Conservation (phyloP, 2,329 filamentous ascomycete genomes). For the Neocucurbitaria cava region DNA sequence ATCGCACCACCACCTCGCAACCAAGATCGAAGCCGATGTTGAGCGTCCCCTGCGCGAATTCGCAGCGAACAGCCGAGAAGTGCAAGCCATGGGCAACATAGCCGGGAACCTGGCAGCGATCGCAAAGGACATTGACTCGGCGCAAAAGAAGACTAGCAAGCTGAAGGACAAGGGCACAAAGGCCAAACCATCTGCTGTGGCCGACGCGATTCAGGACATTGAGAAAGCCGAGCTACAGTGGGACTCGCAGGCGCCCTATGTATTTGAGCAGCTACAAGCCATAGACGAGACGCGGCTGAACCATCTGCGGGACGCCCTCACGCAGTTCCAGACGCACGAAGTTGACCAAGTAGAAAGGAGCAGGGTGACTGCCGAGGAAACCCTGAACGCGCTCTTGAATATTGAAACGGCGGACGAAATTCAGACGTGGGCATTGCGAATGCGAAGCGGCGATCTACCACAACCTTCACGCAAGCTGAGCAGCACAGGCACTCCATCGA, state of each 20-base stretch:
- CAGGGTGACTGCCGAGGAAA: slow-evolving; percentile 76
- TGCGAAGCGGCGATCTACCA: slow-evolving; percentile 49
- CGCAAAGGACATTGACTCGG: slow-evolving; percentile 83
- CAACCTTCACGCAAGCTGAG: slow-evolving; percentile 41
- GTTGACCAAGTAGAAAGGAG: slow-evolving; percentile 82
- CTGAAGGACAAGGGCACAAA: slow-evolving; percentile 79
- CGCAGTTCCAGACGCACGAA: slow-evolving; percentile 92
- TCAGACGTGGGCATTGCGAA: slow-evolving; percentile 67
- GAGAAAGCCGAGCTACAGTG: slow-evolving; percentile 84
- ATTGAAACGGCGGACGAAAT: slow-evolving; percentile 89
- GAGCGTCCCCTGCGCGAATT: slow-evolving; percentile 84
- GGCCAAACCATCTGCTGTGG: slow-evolving; percentile 78
- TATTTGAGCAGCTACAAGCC: slow-evolving; percentile 91
- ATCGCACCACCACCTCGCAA: slow-evolving; percentile 81
- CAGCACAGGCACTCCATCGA: slow-evolving; percentile 38
- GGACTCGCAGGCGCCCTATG: slow-evolving; percentile 92
- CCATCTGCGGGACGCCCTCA: slow-evolving; percentile 87
- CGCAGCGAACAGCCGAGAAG: slow-evolving; percentile 72
- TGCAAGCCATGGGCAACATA: slow-evolving; percentile 80
- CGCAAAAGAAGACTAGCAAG: slow-evolving; percentile 86
- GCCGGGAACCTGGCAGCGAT: slow-evolving; percentile 80
- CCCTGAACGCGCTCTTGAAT: slow-evolving; percentile 82
- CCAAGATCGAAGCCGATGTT: slow-evolving; percentile 86
- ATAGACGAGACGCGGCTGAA: slow-evolving; percentile 90
- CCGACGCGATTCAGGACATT: slow-evolving; percentile 73